Evolutionary conservation across 2,329 filamentous ascomycete species (phyloP).

Genomic region (Monosporascus sp.): DNA sequence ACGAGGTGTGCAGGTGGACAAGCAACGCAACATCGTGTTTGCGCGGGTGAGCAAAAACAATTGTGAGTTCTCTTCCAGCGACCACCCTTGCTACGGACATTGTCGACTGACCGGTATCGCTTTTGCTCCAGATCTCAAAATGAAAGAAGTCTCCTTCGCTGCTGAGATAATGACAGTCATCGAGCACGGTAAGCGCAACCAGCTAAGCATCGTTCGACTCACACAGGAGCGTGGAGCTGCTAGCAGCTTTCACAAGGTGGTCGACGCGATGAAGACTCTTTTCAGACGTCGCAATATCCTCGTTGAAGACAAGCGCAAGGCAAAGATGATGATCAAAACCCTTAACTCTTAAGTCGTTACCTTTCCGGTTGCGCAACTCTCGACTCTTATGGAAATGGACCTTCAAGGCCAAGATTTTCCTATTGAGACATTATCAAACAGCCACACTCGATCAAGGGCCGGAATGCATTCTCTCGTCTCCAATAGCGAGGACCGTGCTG

Average conservation of each 20-base stretch:
- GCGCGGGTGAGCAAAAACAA: conserved; percentile 72
- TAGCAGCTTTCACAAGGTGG: conserved; percentile 78
- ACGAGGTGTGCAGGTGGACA: conserved; percentile 71
- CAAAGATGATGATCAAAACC: conserved; percentile 70
- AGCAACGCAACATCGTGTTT: conserved; percentile 72
- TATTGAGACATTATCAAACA: background rate
- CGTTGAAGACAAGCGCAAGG: conserved; percentile 61
- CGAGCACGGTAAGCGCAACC: conserved; percentile 72
- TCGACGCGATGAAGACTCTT: conserved; percentile 68
- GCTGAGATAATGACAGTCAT: conserved; percentile 85
- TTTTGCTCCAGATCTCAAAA: conserved; percentile 56
- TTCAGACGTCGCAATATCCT: conserved; percentile 62
- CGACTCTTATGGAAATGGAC: background rate
- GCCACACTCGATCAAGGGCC: background rate
- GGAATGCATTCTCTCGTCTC: background rate
- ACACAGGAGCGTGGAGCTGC: conserved; percentile 89
- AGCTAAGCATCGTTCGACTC: conserved; percentile 76
- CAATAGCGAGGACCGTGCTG: background rate
- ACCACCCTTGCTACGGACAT: background rate
- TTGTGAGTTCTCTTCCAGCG: conserved; percentile 50
- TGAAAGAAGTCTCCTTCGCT: conserved; percentile 85
- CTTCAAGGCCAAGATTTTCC: background rate
- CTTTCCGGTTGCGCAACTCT: background rate
- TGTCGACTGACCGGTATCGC: conserved; percentile 1
- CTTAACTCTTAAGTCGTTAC: conserved; percentile 41